Conservation (phyloP, 2,329 filamentous ascomycete genomes). For the Diaporthe ilicicola region DNA sequence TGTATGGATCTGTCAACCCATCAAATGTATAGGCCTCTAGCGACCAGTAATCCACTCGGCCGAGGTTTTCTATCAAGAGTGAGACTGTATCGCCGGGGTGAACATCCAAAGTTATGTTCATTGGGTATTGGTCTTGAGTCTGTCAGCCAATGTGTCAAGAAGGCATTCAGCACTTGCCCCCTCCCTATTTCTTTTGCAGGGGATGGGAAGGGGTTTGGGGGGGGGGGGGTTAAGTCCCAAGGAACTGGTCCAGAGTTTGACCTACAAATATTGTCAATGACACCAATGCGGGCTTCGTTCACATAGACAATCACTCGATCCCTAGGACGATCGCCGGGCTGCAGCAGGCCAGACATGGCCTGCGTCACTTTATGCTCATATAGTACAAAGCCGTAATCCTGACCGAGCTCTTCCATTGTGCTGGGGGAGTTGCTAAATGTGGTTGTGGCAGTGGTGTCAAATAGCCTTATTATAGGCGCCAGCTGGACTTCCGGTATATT, state of each 20-base stretch:
- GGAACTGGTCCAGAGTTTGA: neutral
- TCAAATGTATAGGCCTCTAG: constrained; percentile 39
- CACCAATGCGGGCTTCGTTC: constrained; percentile 50
- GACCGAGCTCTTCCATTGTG: constrained; percentile 55
- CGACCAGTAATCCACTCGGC: constrained; percentile 53
- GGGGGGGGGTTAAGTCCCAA: neutral
- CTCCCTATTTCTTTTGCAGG: too few relatives aligned
- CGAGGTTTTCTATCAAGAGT: constrained; percentile 60
- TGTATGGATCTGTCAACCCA: constrained; percentile 52
- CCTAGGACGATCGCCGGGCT: constrained; percentile 52
- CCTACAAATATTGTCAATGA: constrained; percentile 56
- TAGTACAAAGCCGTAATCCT: constrained; percentile 54
- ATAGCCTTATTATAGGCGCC: constrained; percentile 47
- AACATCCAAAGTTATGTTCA: constrained; percentile 48
- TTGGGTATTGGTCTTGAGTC: constrained; percentile 39
- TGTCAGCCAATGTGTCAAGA: neutral
- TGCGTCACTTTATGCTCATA: constrained; percentile 48
- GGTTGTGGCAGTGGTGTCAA: constrained; percentile 44
- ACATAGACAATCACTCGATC: constrained; percentile 59
- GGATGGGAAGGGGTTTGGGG: too few relatives aligned
- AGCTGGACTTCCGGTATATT: constrained; percentile 48
- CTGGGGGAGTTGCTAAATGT: constrained; percentile 42
- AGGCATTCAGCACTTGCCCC: neutral
- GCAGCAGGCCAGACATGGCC: constrained; percentile 43
- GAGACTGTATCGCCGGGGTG: constrained; percentile 49